Evolutionary conservation across 306 rosid species (phyloP).

Genomic region (Malus fusca): DNA sequence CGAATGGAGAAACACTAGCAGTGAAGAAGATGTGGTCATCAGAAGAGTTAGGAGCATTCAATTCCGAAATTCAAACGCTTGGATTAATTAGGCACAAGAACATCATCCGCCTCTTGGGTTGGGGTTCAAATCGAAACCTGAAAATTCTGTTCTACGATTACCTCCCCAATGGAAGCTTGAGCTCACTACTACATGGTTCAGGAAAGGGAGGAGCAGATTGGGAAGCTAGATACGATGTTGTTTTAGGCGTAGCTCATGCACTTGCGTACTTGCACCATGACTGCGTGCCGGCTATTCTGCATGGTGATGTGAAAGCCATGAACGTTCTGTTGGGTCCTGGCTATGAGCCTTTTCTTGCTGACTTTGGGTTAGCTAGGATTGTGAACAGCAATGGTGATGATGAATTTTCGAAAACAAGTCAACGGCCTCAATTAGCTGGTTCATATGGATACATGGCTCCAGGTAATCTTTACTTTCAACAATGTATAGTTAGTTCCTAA

Average conservation of each 20-base stretch:
- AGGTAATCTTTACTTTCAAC: constrained; percentile 33
- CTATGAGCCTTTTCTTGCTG: constrained; percentile 63
- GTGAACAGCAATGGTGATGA: constrained; percentile 22
- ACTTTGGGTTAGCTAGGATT: constrained; percentile 58
- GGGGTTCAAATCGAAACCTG: constrained; percentile 51
- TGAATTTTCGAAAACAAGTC: constrained; percentile 24
- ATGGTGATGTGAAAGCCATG: constrained; percentile 87
- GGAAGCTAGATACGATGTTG: constrained; percentile 57
- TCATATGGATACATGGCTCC: constrained; percentile 95
- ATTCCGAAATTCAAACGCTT: constrained; percentile 54
- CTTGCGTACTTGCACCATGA: constrained; percentile 81
- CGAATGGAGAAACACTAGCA: constrained; percentile 50
- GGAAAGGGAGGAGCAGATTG: constrained; percentile 59
- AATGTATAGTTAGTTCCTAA: not conserved
- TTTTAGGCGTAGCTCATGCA: constrained; percentile 71
- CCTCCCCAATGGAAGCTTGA: constrained; percentile 79
- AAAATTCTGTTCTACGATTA: constrained; percentile 68
- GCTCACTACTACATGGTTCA: constrained; percentile 66
- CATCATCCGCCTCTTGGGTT: constrained; percentile 60
- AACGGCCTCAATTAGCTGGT: constrained; percentile 53
- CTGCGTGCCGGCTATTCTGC: constrained; percentile 70
- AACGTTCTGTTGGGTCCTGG: constrained; percentile 65
- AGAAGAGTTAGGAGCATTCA: constrained; percentile 54
- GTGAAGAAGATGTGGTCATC: constrained; percentile 76
- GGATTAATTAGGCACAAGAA: constrained; percentile 65